These are phyloP conservation scores for Verticillium dahliae DNA, from an alignment of 2,329 filamentous ascomycete genomes.

Conservation along the genomic window DNA sequence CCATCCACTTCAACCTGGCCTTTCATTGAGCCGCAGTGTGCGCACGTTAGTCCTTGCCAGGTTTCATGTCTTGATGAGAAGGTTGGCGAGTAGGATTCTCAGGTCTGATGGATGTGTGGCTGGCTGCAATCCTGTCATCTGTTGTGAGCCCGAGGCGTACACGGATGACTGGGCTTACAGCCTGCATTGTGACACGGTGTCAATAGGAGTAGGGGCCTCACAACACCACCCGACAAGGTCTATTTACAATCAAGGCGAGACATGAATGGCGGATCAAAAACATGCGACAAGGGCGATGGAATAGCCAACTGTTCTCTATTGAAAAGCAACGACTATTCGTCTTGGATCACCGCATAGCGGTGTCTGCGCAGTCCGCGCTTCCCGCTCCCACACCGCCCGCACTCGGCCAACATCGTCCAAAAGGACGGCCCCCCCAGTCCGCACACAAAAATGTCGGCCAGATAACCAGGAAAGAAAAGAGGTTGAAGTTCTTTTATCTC, in stretches of 20 bases:
- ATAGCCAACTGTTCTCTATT: not conserved
- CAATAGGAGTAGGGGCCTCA: too few species aligned
- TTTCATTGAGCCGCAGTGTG: too few species aligned
- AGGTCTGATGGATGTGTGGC: too few species aligned
- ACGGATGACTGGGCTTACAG: too few species aligned
- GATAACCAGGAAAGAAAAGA: constrained; percentile 36
- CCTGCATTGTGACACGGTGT: too few species aligned
- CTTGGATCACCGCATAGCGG: not conserved
- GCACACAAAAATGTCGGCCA: constrained; percentile 22
- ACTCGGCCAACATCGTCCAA: not conserved
- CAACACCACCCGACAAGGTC: not conserved
- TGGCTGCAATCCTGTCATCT: too few species aligned
- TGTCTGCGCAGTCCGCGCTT: not conserved
- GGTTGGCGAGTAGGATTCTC: too few species aligned
- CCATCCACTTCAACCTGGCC: too few species aligned
- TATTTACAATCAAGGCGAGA: not conserved
- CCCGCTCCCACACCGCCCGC: not conserved
- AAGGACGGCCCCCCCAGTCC: not conserved
- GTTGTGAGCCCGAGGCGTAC: too few species aligned
- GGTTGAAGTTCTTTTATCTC: constrained; percentile 42
- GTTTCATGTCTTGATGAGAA: too few species aligned
- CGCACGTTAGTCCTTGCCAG: too few species aligned
- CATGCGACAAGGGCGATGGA: not conserved
- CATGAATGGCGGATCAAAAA: not conserved
- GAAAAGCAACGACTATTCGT: constrained; percentile 2